phyloP scores from a whole-genome alignment of 163 green algal species.

The Chlorella variabilis region DNA sequence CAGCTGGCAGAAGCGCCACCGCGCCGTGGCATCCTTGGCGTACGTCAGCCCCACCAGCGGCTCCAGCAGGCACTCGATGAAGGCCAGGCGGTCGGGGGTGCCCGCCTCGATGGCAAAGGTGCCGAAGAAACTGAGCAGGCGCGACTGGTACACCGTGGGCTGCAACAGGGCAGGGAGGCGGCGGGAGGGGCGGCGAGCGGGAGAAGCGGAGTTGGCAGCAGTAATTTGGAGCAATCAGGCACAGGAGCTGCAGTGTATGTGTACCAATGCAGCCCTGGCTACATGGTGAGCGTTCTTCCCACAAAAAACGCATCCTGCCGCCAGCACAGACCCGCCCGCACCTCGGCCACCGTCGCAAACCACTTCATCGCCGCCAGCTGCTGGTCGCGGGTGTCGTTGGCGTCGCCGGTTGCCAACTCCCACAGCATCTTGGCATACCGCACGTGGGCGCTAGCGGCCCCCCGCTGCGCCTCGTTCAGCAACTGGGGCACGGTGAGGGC shows the following conservation, averaged over 20 bases:
- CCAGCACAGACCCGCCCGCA: background rate
- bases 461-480: slow-evolving; percentile 50
- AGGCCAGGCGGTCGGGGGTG: slow-evolving; percentile 19
- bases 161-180: slow-evolving; percentile 11
- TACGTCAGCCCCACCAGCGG: slow-evolving; percentile 21
- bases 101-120: slow-evolving; percentile 22
- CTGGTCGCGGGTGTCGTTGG: slow-evolving; percentile 23
- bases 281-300: too few relatives aligned
- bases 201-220: background rate
- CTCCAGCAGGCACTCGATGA: slow-evolving; percentile 43
- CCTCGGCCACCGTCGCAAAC: slow-evolving; percentile 48
- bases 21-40: slow-evolving; percentile 30
- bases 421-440: slow-evolving; percentile 48
- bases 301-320: too few relatives aligned
- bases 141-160: slow-evolving; percentile 44
- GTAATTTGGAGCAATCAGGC: too few relatives aligned
- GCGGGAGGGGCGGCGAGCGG: too few relatives aligned
- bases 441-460: slow-evolving; percentile 22
- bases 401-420: slow-evolving; percentile 33
- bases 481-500: slow-evolving; percentile 40
- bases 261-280: too few relatives aligned
- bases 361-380: slow-evolving; percentile 35
- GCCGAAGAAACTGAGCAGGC: slow-evolving; percentile 47
- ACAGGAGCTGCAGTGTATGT: too few relatives aligned
- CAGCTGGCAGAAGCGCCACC: slow-evolving; percentile 56